Evolutionary conservation across 768 basidiomycete species (phyloP), one percentile per base, ranked within the genome.

Genomic region (Agaricus sinodeliciosus): DNA sequence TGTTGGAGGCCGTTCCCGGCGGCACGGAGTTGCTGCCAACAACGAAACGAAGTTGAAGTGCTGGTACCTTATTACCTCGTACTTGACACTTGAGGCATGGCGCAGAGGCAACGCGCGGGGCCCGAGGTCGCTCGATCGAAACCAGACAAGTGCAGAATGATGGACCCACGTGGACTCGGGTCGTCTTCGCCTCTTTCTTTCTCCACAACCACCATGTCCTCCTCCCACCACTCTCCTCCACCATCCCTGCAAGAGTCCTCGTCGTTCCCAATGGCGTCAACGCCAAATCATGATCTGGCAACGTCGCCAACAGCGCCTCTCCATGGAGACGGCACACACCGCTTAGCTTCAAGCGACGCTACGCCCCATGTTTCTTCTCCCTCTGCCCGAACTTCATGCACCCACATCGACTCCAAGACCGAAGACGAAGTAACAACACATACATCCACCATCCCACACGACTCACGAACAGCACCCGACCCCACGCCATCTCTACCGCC

Each of bases 91-190:
- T 77, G 76, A 75, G 77, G 72, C 76, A 75, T 77, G 76, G 74
- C 76, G 76, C 77, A 77, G 76, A 71, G 74, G 74, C 66, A 77
- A 74, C 72, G 72, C 72, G 77, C 75, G 68, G 75, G 75, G 75
- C 76, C 72, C 69, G 78, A 78, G 76, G 78, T 77, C 78, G 75
- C 76, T 78, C 69, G 78, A 79, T 78, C 77, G 77, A 79, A 75
- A 78, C 78, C 69, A 78, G 77, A 22, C 22, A 22, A 22, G 22
- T 22, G 22, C 22, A 2, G 3, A 22, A 22, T 22, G 22, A 22
- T 22, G 22, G 22, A 19, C 16, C 11, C 16, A 43, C 11, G 22
- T 43, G 22, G 18, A 43, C n/a, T n/a, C 42, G 18, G 9, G 18
- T 19, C 42, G 18, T 19, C 12, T 19, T 13, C 16, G 42, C 26